Conservation (phyloP, 306 rosid species). For the Astragalus membranaceus region DNA sequence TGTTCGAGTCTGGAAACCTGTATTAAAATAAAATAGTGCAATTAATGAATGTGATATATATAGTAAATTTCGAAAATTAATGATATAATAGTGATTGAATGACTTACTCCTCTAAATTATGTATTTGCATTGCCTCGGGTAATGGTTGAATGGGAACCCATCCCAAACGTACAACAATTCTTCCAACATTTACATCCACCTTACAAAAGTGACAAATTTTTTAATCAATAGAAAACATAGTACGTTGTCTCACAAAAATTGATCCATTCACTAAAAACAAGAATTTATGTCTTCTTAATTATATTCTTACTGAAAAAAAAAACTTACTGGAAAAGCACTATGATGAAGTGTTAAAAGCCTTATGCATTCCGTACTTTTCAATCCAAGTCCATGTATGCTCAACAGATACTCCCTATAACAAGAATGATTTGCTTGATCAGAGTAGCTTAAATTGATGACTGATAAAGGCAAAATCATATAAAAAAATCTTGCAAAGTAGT, state of each 20-base stretch:
- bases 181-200: constrained; percentile 88
- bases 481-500: background rate
- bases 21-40: background rate
- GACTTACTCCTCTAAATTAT: constrained; percentile 52
- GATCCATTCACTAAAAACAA: background rate
- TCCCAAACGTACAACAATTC: constrained; percentile 72
- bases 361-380: constrained; percentile 77
- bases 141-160: constrained; percentile 79
- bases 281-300: background rate
- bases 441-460: background rate
- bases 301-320: constrained; percentile 43
- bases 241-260: background rate
- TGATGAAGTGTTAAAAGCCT: constrained; percentile 64
- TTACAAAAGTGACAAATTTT: background rate
- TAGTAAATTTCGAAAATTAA: background rate
- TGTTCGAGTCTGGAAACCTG: constrained; percentile 53
- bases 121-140: constrained; percentile 50
- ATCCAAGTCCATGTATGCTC: constrained; percentile 49
- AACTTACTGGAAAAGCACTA: constrained; percentile 53
- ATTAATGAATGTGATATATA: background rate
- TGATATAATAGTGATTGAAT: background rate
- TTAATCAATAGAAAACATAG: background rate
- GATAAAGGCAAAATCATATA: background rate
- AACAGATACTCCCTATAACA: constrained; percentile 46
- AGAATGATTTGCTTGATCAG: background rate